Conservation (phyloP, 371 early-diverging fungal species). For the Mortierella sp. region DNA sequence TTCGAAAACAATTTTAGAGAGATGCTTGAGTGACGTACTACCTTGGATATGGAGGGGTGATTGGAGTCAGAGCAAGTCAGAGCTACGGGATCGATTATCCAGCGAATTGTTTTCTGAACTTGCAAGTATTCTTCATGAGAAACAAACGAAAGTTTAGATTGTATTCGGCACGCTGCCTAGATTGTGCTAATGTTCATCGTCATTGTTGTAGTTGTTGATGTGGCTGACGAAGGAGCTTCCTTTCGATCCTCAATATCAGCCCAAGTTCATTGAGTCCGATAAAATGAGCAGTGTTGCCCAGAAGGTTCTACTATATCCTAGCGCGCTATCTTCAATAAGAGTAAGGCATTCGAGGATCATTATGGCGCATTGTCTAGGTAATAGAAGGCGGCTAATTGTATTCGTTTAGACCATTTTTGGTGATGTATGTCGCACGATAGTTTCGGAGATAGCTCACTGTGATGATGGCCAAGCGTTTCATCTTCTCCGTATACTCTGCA, state of each 20-base stretch:
- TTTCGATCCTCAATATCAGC: neutral
- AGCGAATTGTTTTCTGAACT: neutral
- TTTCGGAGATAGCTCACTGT: neutral
- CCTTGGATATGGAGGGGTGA: slow-evolving; percentile 10
- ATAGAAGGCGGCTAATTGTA: neutral
- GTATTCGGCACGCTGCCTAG: neutral
- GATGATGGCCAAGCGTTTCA: neutral
- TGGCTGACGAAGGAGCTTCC: slow-evolving; percentile 1
- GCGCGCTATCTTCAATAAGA: neutral
- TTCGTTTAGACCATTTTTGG: neutral
- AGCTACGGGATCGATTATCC: neutral
- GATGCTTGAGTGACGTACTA: neutral
- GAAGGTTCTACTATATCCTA: neutral
- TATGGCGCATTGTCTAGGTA: neutral
- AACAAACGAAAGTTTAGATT: neutral
- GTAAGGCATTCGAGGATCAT: neutral
- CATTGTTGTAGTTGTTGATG: neutral
- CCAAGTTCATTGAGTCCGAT: neutral
- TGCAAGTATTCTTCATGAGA: neutral
- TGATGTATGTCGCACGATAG: neutral
- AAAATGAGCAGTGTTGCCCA: neutral
- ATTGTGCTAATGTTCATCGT: no score
- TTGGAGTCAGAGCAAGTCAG: neutral
- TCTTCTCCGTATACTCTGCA: neutral
- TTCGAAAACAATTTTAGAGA: neutral